Percentiles rank a stretch among this genome's conserved stretches.
phyloP scores from a whole-genome alignment of 345 rosid genomes.

The sweet orange (Citrus sinensis) region DNA sequence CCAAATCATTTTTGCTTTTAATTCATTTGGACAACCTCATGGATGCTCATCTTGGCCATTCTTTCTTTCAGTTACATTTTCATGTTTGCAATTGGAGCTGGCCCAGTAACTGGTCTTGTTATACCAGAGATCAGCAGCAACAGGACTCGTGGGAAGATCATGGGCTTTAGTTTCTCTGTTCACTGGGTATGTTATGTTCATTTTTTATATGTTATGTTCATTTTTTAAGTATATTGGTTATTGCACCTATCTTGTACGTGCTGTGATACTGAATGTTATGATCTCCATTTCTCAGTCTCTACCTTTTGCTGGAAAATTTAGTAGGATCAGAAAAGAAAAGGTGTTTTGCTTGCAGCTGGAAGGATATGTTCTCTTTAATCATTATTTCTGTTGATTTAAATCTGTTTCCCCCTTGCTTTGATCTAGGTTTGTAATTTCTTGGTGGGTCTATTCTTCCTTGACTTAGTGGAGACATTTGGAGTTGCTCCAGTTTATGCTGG shows the following conservation, averaged over 20 bases:
- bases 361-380: not conserved
- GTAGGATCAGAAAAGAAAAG: not conserved
- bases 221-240: not conserved
- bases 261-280: not conserved
- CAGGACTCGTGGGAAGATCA: constrained; percentile 68
- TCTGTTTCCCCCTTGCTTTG: not conserved
- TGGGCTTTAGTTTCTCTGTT: constrained; percentile 69
- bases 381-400: not conserved
- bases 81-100: constrained; percentile 69
- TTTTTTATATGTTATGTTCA: constrained; percentile 17
- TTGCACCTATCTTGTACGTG: not conserved
- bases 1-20: not conserved
- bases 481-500: constrained; percentile 55
- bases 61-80: constrained; percentile 53
- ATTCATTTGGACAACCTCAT: not conserved
- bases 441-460: constrained; percentile 75
- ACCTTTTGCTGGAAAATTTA: not conserved
- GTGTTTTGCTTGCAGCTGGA: not conserved
- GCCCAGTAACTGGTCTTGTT: constrained; percentile 73
- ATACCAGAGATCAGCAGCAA: constrained; percentile 75
- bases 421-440: constrained; percentile 70
- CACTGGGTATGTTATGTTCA: constrained; percentile 58
- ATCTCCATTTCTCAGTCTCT: not conserved
- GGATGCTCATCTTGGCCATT: not conserved
- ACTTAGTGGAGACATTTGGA: constrained; percentile 55